Base-by-base conservation (phyloP, 2,329 filamentous ascomycete genomes). In the Penicillium sp. region DNA sequence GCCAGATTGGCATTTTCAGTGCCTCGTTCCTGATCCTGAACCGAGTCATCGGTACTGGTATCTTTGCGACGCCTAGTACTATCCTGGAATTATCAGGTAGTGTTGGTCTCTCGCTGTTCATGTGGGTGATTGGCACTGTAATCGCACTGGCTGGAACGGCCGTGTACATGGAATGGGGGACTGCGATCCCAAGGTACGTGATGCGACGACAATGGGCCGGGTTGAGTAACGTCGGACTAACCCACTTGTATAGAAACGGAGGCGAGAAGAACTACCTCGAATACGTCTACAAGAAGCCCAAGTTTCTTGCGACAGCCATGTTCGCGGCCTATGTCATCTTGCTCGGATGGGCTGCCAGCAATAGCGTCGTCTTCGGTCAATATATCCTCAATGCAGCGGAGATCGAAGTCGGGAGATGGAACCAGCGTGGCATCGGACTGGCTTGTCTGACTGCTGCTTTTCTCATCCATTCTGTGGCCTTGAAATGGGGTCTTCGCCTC, bases 201-300 rank as follows among this genome's bases (percentile, higher is more conserved):
- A 29, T 38, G 11, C 8, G 32, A 22, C 5, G 2, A 14, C 18
- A 18, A 2, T 16, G 10, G 3, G n/a, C 5, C 14, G 10, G 7
- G 29, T 34, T 22, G 13, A 24, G 11, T 10, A 38, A 43, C n/a
- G n/a, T 29, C 13, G 32, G n/a, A 43, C 44, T 52, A 40, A 62
- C 29, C 4, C 21, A 13, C 3, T 36, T 65, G 65, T 14, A 65
- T 67, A 64, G 79, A 69, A 67, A 80, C 66, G 80, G 81, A 36
- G 80, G 80, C n/a, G 80, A 82, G 60, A 77, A 79, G 47, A 77
- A 81, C 38, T 83, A 83, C 62, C 76, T 83, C 40, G 80, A 83
- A 67, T 78, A 80, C 36, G 79, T 82, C 34, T 83, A 79, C 63
- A 73, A 70, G 44, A 76, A 73, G 18, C 82, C 82, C 27, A 76